Conservation (phyloP, 2,329 filamentous ascomycete species). For the Knoxdaviesia proteae region DNA sequence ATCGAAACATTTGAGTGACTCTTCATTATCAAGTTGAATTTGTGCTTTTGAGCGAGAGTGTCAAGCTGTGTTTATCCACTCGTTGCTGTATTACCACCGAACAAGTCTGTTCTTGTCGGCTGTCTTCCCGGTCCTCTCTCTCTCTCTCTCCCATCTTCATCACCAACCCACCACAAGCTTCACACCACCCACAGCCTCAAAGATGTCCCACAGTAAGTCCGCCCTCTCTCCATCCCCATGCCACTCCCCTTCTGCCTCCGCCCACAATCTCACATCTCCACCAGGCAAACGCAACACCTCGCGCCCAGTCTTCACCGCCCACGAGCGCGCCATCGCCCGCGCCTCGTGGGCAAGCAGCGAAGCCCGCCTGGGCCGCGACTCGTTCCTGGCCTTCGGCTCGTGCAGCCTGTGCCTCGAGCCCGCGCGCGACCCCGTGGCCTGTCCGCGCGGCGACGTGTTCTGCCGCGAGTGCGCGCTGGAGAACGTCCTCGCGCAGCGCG, state of each 20-base stretch:
- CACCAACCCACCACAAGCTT: too few species aligned
- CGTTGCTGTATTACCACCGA: too few species aligned
- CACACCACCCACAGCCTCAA: not conserved
- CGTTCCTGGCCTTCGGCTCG: conserved; percentile 75
- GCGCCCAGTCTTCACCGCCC: conserved; percentile 77
- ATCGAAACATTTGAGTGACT: too few species aligned
- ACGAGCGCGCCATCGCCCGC: conserved; percentile 71
- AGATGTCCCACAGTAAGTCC: conserved; percentile 29
- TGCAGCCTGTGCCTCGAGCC: conserved; percentile 74
- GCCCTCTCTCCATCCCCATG: not conserved
- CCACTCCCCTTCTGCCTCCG: not conserved
- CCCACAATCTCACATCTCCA: not conserved
- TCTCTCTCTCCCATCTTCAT: too few species aligned
- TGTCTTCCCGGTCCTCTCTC: too few species aligned
- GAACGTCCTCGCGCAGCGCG: conserved; percentile 78
- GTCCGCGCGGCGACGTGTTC: conserved; percentile 71
- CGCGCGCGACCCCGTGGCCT: conserved; percentile 66
- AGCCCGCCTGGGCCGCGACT: conserved; percentile 73
- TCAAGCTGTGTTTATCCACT: too few species aligned
- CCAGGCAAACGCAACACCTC: conserved; percentile 74
- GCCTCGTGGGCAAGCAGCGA: conserved; percentile 62
- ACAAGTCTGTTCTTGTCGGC: too few species aligned
- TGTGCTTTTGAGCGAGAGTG: too few species aligned
- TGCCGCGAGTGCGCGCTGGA: conserved; percentile 83
- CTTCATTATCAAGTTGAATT: too few species aligned